Evolutionary conservation across 441 rosid species (phyloP), one percentile per base, ranked within the genome.

Genomic region (Metrosideros polymorpha): DNA sequence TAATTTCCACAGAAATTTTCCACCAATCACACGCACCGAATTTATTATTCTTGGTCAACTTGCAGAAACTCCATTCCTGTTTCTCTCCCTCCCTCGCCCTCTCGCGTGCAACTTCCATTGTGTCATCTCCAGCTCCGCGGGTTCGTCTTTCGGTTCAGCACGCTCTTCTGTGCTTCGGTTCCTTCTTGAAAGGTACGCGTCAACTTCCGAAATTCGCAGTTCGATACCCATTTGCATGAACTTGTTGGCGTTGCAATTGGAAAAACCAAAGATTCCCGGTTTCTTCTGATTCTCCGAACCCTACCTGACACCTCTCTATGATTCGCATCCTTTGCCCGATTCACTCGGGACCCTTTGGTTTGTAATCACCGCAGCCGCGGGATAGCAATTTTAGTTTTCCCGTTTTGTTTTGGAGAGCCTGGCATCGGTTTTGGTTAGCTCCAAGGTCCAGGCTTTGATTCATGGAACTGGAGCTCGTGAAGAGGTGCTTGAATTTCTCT

Each of bases 391-490:
- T 39, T 7, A n/a, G n/a, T 82, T 49, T 17, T 82, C 22, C n/a
- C 17, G 1, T 50, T 82, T 82, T 32, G 32, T 7, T 51, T 50
- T 29, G 61, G 84, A 24, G 83, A 19, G 84, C 29, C 43, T 22
- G 45, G 77, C 7, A 9, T 32, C 51, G 50, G 54, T 66, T 86
- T 10, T 12, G 79, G 63, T 66, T 56, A 32, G 85, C 32, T 35
- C 55, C 53, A 12, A 63, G 85, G 85, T 79, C 50, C 45, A 19
- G 85, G 13, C 42, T 87, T 84, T n/a, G 27, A 56, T 35, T 43
- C 49, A 87, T 87, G 89, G 89, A 77, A 56, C 86, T 84, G 51
- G 84, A 52, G 79, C 42, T 87, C 56, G 86, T 87, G 43, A 53
- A 49, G 82, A 87, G 84, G 84, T 49, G 61, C 51, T 54, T 84